Percentiles rank a stretch among this genome's conserved stretches.
Conservation (phyloP, 2,329 filamentous ascomycete species). For the Blastomyces silverae region DNA sequence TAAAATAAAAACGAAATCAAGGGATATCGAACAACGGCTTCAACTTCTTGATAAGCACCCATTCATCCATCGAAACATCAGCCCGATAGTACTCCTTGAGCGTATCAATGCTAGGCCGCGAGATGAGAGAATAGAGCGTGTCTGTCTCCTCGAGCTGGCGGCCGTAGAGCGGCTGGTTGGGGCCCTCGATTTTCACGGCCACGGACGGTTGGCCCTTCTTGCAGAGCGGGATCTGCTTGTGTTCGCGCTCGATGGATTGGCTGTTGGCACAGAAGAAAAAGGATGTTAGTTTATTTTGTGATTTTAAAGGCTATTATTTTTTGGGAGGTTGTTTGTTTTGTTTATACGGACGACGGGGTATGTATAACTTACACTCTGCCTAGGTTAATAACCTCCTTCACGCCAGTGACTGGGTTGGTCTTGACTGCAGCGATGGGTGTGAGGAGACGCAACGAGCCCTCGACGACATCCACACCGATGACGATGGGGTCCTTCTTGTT, state of each 20-base stretch:
- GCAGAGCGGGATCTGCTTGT: slow-evolving; percentile 86
- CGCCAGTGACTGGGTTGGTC: slow-evolving; percentile 67
- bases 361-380: slow-evolving; percentile 77
- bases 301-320: slow-evolving; percentile 4
- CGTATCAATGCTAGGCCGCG: slow-evolving; percentile 80
- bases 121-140: slow-evolving; percentile 78
- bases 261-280: slow-evolving; percentile 43
- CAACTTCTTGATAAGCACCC: slow-evolving; percentile 88
- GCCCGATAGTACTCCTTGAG: slow-evolving; percentile 92
- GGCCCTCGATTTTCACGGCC: slow-evolving; percentile 92
- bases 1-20: slow-evolving; percentile 38
- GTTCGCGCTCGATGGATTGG: slow-evolving; percentile 93
- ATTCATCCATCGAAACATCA: slow-evolving; percentile 87
- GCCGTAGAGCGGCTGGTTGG: slow-evolving; percentile 88
- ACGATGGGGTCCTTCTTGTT: slow-evolving; percentile 98
- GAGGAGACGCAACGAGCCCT: slow-evolving; percentile 76
- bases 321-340: not conserved
- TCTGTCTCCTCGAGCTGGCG: slow-evolving; percentile 92
- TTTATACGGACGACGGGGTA: not conserved
- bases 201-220: slow-evolving; percentile 98
- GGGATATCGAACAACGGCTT: slow-evolving; percentile 89
- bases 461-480: slow-evolving; percentile 88
- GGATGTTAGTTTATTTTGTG: slow-evolving; percentile 23
- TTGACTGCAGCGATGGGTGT: slow-evolving; percentile 87
- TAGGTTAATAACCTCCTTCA: slow-evolving; percentile 75